Percentiles rank a stretch among this genome's conserved stretches.
phyloP scores from a whole-genome alignment of 768 basidiomycete genomes.

The Cyclocybe aegerita region DNA sequence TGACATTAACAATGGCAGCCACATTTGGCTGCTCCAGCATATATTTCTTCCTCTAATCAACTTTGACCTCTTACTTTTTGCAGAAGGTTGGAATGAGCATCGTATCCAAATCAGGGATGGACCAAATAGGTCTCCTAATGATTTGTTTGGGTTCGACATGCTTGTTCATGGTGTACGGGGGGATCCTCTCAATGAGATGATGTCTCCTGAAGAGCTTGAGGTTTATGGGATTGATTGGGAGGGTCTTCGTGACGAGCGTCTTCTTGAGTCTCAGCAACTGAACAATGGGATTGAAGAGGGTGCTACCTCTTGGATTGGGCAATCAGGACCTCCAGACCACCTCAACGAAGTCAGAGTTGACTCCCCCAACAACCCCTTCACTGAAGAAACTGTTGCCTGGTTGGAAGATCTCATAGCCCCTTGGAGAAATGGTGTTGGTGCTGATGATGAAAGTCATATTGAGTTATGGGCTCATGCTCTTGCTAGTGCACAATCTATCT shows the following conservation, averaged over 20 bases:
- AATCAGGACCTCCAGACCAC: too few species aligned
- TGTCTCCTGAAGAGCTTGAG: background rate
- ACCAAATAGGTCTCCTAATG: conserved; percentile 1
- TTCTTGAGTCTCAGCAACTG: too few species aligned
- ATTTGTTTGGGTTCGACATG: conserved; percentile 1
- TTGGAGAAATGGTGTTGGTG: too few species aligned
- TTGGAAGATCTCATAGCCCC: too few species aligned
- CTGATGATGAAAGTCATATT: too few species aligned
- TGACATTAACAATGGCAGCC: conserved; percentile 16
- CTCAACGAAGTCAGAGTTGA: too few species aligned
- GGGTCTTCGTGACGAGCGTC: background rate
- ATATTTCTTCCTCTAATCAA: conserved; percentile 30
- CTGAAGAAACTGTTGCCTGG: too few species aligned
- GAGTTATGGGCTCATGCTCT: too few species aligned
- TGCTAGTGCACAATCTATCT: too few species aligned
- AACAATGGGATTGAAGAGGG: too few species aligned
- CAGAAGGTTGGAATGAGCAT: conserved; percentile 26
- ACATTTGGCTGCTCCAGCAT: conserved; percentile 35
- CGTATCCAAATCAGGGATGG: background rate
- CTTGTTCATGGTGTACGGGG: conserved; percentile 2
- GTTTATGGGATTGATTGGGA: conserved; percentile 11
- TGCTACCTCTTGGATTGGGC: too few species aligned
- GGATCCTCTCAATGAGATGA: background rate
- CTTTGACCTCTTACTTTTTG: conserved; percentile 22
- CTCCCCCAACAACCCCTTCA: too few species aligned